phyloP scores from a whole-genome alignment of 2,329 filamentous ascomycete genomes.

The Didymella pinodella region DNA sequence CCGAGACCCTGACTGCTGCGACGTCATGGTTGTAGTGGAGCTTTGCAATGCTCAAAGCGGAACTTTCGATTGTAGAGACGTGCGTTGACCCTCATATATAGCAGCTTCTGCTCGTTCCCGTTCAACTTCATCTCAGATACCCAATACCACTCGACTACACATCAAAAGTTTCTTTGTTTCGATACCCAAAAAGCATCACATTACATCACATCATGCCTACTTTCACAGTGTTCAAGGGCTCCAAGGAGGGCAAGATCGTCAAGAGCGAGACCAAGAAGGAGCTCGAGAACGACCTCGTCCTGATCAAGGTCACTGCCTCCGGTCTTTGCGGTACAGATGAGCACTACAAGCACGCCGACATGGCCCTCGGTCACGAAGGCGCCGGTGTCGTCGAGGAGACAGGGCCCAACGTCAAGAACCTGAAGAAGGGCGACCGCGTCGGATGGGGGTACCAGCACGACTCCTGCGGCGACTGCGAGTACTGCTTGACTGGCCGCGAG shows the following conservation, averaged over 20 bases:
- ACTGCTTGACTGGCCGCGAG: slow-evolving; percentile 55
- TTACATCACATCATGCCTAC: slow-evolving; percentile 41
- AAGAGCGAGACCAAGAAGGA: slow-evolving; percentile 58
- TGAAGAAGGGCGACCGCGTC: slow-evolving; percentile 62
- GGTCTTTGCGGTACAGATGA: slow-evolving; percentile 71
- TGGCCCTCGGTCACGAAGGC: slow-evolving; percentile 64
- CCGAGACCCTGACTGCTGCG: slow-evolving; percentile 25
- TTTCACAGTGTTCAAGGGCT: slow-evolving; percentile 72
- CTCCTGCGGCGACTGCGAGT: slow-evolving; percentile 56
- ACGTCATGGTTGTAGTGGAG: slow-evolving; percentile 30
- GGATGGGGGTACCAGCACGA: slow-evolving; percentile 60
- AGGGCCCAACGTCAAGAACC: slow-evolving; percentile 55
- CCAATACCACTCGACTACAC: slow-evolving; percentile 8
- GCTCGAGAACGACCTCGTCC: slow-evolving; percentile 61
- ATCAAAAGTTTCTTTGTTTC: slow-evolving; percentile 6
- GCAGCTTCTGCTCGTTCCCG: slow-evolving; percentile 1
- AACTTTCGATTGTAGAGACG: slow-evolving; percentile 22
- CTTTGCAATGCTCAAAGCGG: slow-evolving; percentile 11
- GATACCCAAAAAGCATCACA: slow-evolving; percentile 4
- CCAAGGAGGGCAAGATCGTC: slow-evolving; percentile 64
- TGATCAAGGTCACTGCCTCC: slow-evolving; percentile 70
- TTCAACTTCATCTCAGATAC: background rate
- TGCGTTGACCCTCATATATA: slow-evolving; percentile 22
- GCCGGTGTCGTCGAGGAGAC: slow-evolving; percentile 60
- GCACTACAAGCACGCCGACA: slow-evolving; percentile 54